Percentiles rank a stretch among this genome's conserved stretches.
Conservation (phyloP, 495 filamentous ascomycete genomes). For the Xylaria sp. region DNA sequence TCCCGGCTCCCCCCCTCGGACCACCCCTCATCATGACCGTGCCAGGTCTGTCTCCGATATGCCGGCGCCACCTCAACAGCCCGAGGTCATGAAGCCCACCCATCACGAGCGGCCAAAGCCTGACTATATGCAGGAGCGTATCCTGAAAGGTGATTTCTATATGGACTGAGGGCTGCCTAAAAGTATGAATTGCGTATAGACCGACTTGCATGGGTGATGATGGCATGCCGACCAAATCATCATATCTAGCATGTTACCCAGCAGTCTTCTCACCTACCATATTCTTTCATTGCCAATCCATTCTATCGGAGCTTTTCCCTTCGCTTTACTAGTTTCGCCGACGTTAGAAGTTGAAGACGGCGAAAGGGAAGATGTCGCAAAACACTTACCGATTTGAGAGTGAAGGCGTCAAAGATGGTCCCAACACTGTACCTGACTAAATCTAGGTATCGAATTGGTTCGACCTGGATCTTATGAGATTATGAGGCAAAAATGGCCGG, state of each 20-base stretch:
- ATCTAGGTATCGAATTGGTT: background rate
- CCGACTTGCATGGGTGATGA: background rate
- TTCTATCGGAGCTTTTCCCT: background rate
- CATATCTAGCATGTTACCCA: background rate
- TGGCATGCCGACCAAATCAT: background rate
- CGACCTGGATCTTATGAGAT: background rate
- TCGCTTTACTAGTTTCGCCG: constrained; percentile 7
- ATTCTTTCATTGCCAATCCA: background rate
- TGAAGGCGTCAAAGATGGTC: background rate
- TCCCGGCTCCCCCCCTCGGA: constrained; percentile 41
- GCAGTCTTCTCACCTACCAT: background rate
- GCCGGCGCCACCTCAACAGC: constrained; percentile 63
- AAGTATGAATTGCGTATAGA: background rate
- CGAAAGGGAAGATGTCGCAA: background rate
- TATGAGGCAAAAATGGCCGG: background rate
- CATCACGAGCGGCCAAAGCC: constrained; percentile 70
- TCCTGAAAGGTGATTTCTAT: constrained; percentile 95
- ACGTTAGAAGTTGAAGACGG: background rate
- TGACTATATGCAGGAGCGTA: constrained; percentile 94
- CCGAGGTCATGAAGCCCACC: constrained; percentile 48
- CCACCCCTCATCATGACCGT: constrained; percentile 61
- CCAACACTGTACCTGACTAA: background rate
- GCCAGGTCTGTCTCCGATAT: constrained; percentile 73
- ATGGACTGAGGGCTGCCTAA: constrained; percentile 76
- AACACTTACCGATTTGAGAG: background rate